phyloP scores from a whole-genome alignment of 1,284 basidiomycete species.

The Papiliotrema laurentii region DNA sequence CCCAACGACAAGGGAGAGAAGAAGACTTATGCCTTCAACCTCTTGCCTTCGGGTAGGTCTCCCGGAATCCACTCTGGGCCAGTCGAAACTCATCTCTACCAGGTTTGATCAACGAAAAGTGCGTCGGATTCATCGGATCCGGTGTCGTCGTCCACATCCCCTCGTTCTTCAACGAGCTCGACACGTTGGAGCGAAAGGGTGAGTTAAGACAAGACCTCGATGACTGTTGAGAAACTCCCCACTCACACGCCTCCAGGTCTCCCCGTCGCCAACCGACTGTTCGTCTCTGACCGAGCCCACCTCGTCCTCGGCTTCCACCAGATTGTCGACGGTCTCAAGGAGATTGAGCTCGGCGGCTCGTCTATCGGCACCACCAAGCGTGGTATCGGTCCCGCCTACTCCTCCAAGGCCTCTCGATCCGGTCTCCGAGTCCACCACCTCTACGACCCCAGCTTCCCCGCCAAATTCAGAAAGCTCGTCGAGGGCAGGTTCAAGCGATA shows the following conservation, averaged over 20 bases:
- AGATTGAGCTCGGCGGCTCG: slow-evolving; percentile 90
- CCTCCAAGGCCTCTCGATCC: slow-evolving; percentile 92
- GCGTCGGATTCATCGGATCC: slow-evolving; percentile 82
- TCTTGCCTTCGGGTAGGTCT: slow-evolving; percentile 80
- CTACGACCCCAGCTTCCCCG: slow-evolving; percentile 83
- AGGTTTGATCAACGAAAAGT: slow-evolving; percentile 88
- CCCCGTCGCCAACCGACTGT: slow-evolving; percentile 76
- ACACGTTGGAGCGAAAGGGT: slow-evolving; percentile 83
- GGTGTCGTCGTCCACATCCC: slow-evolving; percentile 95
- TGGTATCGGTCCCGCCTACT: slow-evolving; percentile 98
- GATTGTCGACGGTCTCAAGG: slow-evolving; percentile 97
- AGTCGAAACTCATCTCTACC: not conserved
- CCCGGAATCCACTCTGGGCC: not conserved
- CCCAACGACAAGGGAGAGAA: slow-evolving; percentile 63
- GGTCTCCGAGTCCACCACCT: slow-evolving; percentile 95
- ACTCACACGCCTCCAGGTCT: too few relatives aligned
- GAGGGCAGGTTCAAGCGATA: slow-evolving; percentile 98
- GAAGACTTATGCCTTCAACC: slow-evolving; percentile 90
- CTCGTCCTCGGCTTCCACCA: slow-evolving; percentile 99
- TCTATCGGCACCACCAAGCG: slow-evolving; percentile 97
- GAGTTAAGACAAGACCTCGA: slow-evolving; percentile 14
- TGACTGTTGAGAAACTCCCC: too few relatives aligned
- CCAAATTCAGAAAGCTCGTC: slow-evolving; percentile 91
- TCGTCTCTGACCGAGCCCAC: slow-evolving; percentile 93
- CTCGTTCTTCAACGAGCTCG: slow-evolving; percentile 90